Evolutionary conservation across 2,329 filamentous ascomycete species (phyloP), one percentile per base, ranked within the genome.

Genomic region (Acephala macrosclerotiorum): DNA sequence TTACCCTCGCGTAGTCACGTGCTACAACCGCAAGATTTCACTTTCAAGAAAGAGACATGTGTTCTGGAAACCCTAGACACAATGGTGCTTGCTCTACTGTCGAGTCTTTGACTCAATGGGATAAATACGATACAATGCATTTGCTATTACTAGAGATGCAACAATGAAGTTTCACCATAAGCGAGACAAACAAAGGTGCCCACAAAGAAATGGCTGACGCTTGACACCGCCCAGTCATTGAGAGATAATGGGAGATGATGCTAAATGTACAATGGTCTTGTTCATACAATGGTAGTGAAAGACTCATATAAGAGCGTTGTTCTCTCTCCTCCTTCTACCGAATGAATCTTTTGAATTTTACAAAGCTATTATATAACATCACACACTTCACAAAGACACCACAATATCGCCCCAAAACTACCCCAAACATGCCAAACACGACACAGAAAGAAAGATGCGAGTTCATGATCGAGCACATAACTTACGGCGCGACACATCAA

Each of bases 401-500:
- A 35, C 18, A 12, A 66, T n/a, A n/a, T n/a, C n/a, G n/a, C n/a
- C n/a, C n/a, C n/a, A n/a, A n/a, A n/a, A n/a, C n/a, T n/a, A n/a
- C n/a, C n/a, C n/a, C n/a, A n/a, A n/a, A n/a, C n/a, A n/a, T 63
- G 57, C 45, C 65, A 7, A 29, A 5, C 7, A 16, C 40, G 20
- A 35, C 26, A 20, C 35, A n/a, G 18, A 55, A 4, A 63, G n/a
- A n/a, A 35, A n/a, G 49, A 40, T 40, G 58, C 55, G 33, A 47
- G 3, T 60, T 65, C 35, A 64, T 68, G 2, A 70, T 66, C 45
- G 60, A 67, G n/a, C 64, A 70, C 29, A 63, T 47, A 8, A 68
- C 61, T 5, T 63, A 63, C 45, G 62, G 68, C 25, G 38, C 61
- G 38, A 57, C 57, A 14, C 64, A 55, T 11, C 57, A 47, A 12